Evolutionary conservation across 768 basidiomycete species (phyloP).

Genomic region (Suillus occidentalis): DNA sequence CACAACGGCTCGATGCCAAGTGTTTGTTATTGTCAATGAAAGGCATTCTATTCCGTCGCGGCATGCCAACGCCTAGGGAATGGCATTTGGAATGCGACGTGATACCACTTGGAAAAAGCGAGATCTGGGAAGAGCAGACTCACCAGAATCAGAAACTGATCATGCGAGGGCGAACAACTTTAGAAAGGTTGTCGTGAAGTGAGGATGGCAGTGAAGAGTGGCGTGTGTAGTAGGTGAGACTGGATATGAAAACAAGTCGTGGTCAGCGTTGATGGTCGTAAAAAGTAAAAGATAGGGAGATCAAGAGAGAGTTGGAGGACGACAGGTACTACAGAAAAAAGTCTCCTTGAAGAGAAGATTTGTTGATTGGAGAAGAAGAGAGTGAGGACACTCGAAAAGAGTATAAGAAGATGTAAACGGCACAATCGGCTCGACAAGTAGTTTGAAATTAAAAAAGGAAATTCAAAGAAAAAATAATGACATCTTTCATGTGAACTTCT

Average conservation of each 20-base stretch:
- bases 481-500: constrained; percentile 5
- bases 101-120: constrained; percentile 12
- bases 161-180: constrained; percentile 44
- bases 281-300: constrained; percentile 23
- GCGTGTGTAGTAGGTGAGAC: constrained; percentile 25
- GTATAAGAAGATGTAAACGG: constrained; percentile 36
- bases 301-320: constrained; percentile 21
- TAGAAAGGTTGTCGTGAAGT: constrained; percentile 39
- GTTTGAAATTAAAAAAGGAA: constrained; percentile 14
- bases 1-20: background rate
- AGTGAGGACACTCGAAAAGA: constrained; percentile 22
- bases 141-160: constrained; percentile 37
- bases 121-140: constrained; percentile 22
- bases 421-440: constrained; percentile 19
- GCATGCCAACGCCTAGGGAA: background rate
- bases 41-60: background rate
- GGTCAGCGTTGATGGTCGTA: constrained; percentile 40
- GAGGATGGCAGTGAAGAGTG: constrained; percentile 31
- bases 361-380: constrained; percentile 20
- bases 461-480: constrained; percentile 4
- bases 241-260: constrained; percentile 33
- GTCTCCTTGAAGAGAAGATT: constrained; percentile 15
- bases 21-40: background rate
- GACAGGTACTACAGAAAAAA: constrained; percentile 18
- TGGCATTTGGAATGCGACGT: constrained; percentile 1